Percentiles rank a stretch among this genome's conserved stretches.
phyloP scores from a whole-genome alignment of 1,139 yeast species.

The Kurtzmaniella natalensis region DNA sequence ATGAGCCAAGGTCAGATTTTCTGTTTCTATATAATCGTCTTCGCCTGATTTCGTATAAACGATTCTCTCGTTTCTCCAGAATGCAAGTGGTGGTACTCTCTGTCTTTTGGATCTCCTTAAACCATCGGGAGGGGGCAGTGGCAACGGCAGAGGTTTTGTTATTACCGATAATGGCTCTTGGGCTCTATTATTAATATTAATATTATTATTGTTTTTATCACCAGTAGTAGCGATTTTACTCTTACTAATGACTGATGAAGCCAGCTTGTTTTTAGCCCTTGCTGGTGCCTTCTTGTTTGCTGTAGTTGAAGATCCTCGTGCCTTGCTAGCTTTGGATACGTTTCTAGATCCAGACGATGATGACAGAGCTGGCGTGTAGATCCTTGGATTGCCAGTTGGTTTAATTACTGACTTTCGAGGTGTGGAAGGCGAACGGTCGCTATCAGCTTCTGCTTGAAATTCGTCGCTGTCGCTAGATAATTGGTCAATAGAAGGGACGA shows the following conservation, averaged over 20 bases:
- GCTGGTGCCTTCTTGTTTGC: no score
- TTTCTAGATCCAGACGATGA: conserved; percentile 9
- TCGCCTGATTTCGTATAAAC: conserved; percentile 54
- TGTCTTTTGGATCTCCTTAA: conserved; percentile 55
- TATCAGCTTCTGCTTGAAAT: conserved; percentile 8
- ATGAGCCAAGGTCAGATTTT: conserved; percentile 31
- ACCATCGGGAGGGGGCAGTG: conserved; percentile 46
- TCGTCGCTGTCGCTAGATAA: conserved; percentile 5
- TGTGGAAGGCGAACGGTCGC: conserved; percentile 3
- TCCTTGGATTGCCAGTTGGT: conserved; percentile 6
- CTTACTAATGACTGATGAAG: neutral
- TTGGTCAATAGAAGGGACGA: conserved; percentile 6
- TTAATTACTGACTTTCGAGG: conserved; percentile 7
- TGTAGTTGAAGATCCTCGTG: neutral
- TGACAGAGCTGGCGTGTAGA: conserved; percentile 1
- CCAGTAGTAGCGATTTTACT: neutral
- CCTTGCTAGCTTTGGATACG: conserved; percentile 9
- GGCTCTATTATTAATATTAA: neutral
- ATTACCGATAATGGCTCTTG: neutral
- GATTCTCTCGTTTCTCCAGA: conserved; percentile 80
- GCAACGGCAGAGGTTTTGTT: conserved; percentile 32
- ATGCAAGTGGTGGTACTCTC: conserved; percentile 70
- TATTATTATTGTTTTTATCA: neutral
- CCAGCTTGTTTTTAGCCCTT: neutral
- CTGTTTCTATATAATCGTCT: conserved; percentile 27